Percentiles rank a stretch among this genome's conserved stretches.
These are phyloP conservation scores for Elasticomyces elasticus DNA, from an alignment of 495 filamentous ascomycete genomes.

Conservation along the genomic window DNA sequence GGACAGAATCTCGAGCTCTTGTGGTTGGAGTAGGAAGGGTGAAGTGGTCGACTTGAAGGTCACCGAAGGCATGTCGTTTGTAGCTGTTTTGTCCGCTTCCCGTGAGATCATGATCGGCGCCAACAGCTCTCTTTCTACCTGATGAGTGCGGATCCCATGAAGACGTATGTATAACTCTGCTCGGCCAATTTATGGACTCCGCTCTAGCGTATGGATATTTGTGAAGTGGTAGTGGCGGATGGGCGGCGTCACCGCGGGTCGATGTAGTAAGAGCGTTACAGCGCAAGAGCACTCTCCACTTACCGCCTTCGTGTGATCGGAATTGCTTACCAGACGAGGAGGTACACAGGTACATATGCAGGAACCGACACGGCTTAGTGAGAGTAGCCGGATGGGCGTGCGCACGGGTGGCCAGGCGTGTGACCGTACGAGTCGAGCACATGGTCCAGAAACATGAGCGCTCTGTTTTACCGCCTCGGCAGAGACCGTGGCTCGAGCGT, in stretches of 20 bases:
- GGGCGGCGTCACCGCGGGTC: neutral
- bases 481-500: too few species aligned
- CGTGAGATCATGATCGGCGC: neutral
- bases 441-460: too few species aligned
- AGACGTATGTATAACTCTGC: neutral
- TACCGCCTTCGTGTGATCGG: neutral
- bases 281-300: neutral
- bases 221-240: neutral
- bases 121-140: neutral
- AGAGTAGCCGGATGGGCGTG: neutral
- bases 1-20: constrained; percentile 1
- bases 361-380: neutral
- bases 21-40: constrained; percentile 12
- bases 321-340: neutral
- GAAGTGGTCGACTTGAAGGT: neutral
- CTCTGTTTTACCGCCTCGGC: too few species aligned
- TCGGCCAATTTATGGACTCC: neutral
- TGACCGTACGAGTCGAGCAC: too few species aligned
- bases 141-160: neutral
- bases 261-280: neutral
- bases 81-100: neutral
- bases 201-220: neutral
- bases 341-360: neutral
- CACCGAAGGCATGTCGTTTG: constrained; percentile 2
- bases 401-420: too few species aligned